Percentiles rank a stretch among this genome's conserved stretches.
Evolutionary conservation across 2,329 filamentous ascomycete species (phyloP).

Genomic region (Aspergillus alliaceus): DNA sequence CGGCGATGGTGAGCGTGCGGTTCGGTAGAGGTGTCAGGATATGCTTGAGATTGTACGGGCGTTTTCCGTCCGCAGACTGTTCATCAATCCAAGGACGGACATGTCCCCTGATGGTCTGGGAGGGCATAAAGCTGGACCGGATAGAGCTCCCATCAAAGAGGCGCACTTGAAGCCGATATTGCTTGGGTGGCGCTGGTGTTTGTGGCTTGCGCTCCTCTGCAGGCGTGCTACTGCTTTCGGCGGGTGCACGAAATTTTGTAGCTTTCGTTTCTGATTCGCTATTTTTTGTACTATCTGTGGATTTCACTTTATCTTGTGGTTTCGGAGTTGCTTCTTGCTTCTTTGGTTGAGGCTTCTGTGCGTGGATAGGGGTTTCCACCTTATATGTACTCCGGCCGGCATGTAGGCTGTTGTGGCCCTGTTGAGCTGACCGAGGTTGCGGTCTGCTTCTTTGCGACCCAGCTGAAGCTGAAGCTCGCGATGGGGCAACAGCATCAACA

Average conservation of each 20-base stretch:
- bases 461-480: constrained; percentile 14
- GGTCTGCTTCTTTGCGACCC: neutral
- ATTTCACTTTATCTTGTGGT: neutral
- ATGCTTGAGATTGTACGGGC: constrained; percentile 80
- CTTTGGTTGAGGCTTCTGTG: constrained; percentile 63
- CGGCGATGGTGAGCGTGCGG: constrained; percentile 68
- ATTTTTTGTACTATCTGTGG: neutral
- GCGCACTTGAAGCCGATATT: constrained; percentile 71
- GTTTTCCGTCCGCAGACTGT: constrained; percentile 55
- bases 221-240: constrained; percentile 8
- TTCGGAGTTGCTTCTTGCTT: constrained; percentile 31
- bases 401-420: neutral
- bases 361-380: neutral
- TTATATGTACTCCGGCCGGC: constrained; percentile 1
- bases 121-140: constrained; percentile 67
- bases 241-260: constrained; percentile 5
- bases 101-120: constrained; percentile 61
- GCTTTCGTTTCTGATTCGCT: constrained; percentile 29
- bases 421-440: neutral
- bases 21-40: constrained; percentile 78
- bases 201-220: constrained; percentile 11
- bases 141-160: constrained; percentile 82
- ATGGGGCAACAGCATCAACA: constrained; percentile 12
- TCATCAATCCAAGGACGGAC: constrained; percentile 78
- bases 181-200: constrained; percentile 25